Evolutionary conservation across 1,284 basidiomycete genomes (phyloP).

Genomic region (Malassezia sympodialis): DNA sequence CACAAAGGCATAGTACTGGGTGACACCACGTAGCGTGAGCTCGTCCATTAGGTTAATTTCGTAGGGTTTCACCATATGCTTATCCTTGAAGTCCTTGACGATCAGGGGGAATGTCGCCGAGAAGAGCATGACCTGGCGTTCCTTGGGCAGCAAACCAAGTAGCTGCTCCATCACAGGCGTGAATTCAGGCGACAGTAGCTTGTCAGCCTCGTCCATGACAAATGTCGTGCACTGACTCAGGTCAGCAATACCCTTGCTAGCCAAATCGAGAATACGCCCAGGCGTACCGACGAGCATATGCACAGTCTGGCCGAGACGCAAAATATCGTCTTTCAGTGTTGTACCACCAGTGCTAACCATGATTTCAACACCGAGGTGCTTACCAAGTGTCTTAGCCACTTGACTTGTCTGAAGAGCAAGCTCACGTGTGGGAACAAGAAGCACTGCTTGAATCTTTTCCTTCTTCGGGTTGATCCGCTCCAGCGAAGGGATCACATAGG

Average conservation of each 20-base stretch:
- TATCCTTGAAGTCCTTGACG: constrained; percentile 99
- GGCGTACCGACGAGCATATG: constrained; percentile 96
- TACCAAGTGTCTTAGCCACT: constrained; percentile 92
- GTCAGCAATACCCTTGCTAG: constrained; percentile 86
- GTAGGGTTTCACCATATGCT: constrained; percentile 91
- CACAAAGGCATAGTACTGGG: constrained; percentile 98
- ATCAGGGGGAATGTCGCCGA: constrained; percentile 98
- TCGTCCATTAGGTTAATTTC: constrained; percentile 99
- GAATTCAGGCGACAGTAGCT: constrained; percentile 92
- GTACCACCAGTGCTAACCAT: constrained; percentile 99
- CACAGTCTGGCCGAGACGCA: constrained; percentile 71
- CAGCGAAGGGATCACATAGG: constrained; percentile 92
- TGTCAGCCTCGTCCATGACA: constrained; percentile 81
- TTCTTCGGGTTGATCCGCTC: constrained; percentile 79
- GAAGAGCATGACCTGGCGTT: constrained; percentile 96
- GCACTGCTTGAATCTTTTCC: constrained; percentile 69
- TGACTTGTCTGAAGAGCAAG: constrained; percentile 66
- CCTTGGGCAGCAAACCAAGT: constrained; percentile 69
- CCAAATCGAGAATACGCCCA: constrained; percentile 87
- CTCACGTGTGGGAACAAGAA: constrained; percentile 47
- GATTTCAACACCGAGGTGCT: constrained; percentile 87
- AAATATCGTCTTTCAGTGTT: constrained; percentile 92
- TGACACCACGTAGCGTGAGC: constrained; percentile 93
- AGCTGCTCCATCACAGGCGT: constrained; percentile 97
- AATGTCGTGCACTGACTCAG: constrained; percentile 88